Evolutionary conservation across 305 asterid species (phyloP).

Genomic region (Ajuga reptans): DNA sequence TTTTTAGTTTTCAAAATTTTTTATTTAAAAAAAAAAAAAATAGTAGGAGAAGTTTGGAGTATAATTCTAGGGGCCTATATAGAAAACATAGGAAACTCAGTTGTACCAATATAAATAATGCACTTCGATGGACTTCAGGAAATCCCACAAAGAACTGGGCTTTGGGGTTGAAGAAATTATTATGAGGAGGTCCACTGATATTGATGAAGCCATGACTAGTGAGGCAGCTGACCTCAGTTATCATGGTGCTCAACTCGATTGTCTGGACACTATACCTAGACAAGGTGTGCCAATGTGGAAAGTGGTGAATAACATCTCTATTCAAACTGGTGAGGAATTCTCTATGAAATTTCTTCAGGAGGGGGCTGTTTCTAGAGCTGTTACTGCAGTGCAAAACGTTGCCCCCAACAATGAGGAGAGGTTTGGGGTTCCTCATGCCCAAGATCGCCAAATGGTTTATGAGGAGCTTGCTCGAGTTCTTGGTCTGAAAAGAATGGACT

Average conservation of each 20-base stretch:
- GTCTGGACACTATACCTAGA: slow-evolving; percentile 18
- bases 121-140: not conserved
- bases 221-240: slow-evolving; percentile 33
- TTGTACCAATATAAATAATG: not conserved
- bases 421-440: slow-evolving; percentile 28
- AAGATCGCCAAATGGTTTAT: slow-evolving; percentile 36
- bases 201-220: slow-evolving; percentile 34
- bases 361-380: slow-evolving; percentile 34
- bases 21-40: not conserved
- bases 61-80: not conserved
- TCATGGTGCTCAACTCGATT: slow-evolving; percentile 40
- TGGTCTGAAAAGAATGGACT: slow-evolving; percentile 57
- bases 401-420: slow-evolving; percentile 30
- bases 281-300: slow-evolving; percentile 31
- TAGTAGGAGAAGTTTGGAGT: slow-evolving; percentile 10
- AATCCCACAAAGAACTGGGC: not conserved
- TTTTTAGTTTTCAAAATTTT: not conserved
- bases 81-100: slow-evolving; percentile 4
- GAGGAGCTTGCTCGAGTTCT: slow-evolving; percentile 62
- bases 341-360: slow-evolving; percentile 44
- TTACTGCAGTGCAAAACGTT: slow-evolving; percentile 31
- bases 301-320: slow-evolving; percentile 33
- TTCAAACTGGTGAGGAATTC: slow-evolving; percentile 52
- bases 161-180: slow-evolving; percentile 19
- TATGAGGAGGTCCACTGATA: slow-evolving; percentile 31